Base-by-base conservation (phyloP, 306 rosid species). In the Phaseolus lunatus region DNA sequence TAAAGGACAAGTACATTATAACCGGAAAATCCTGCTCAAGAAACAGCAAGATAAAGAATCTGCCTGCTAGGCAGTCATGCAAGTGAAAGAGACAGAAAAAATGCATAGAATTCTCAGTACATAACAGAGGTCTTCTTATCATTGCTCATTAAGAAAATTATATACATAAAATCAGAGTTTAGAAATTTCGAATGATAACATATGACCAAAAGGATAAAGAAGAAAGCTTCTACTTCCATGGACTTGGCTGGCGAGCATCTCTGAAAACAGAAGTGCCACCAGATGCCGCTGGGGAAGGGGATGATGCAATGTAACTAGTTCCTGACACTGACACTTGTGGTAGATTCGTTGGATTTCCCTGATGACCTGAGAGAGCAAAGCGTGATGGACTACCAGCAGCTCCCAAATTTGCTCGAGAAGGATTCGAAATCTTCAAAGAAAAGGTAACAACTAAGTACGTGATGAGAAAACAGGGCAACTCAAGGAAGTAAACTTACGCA, bases 261-360 rank as follows among this genome's bases (percentile, higher is more conserved):
- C 90, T 85, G 69, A 89, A 91, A 76, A 86, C 84, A 16, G 98
- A 92, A 79, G 90, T 91, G 67, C 99, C 97, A 16, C 94, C 98
- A 5, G 97, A 91, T 37, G 96, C 96, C 1, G 94, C 98, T 35
- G 98, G 97, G 57, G 98, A 91, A 74, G 96, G 98, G 70, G 98
- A 96, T 49, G 97, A 96, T 79, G 89, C 92, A 70, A 91, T 75
- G 67, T 88, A 92, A 78, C 84, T 86, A 72, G 96, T 88, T 84
- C 97, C 96, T 19, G 98, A 91, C 52, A 81, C 85, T 52, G 97
- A 87, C 22, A 87, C 75, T 0, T 96, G 83, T 67, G 97, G 91
- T 45, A 87, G 69, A 85, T 84, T 92, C 50, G 82, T 50, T 14
- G 93, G 86, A 79, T 80, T 87, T 22, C 91, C 96, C 33, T 78